phyloP scores from a whole-genome alignment of 2,329 filamentous ascomycete species.

The Epicoccum sorghinum region DNA sequence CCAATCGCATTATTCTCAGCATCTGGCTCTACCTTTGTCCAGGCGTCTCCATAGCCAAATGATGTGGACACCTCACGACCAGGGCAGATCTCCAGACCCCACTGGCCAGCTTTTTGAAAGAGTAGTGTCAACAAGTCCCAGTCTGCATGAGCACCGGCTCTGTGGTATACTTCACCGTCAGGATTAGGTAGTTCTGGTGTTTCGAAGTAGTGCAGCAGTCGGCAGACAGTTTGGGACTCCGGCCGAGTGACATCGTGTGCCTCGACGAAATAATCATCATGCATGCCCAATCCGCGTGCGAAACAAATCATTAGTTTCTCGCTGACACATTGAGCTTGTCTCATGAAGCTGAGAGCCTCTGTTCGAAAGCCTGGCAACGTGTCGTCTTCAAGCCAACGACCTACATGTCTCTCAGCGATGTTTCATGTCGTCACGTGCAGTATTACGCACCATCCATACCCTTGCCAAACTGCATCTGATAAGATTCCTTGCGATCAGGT shows the following conservation, averaged over 20 bases:
- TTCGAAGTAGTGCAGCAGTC: constrained; percentile 62
- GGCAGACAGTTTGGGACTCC: constrained; percentile 61
- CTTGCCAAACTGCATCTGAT: constrained; percentile 67
- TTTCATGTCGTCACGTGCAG: too few species aligned
- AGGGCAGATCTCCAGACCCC: constrained; percentile 69
- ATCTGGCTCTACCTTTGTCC: constrained; percentile 66
- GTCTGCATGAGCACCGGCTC: constrained; percentile 68
- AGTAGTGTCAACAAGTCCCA: constrained; percentile 68
- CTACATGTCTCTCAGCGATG: background rate
- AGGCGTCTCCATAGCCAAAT: constrained; percentile 64
- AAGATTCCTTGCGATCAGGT: constrained; percentile 66
- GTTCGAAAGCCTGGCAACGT: constrained; percentile 58
- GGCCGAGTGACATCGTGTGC: constrained; percentile 58
- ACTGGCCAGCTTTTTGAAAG: constrained; percentile 66
- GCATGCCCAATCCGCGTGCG: constrained; percentile 62
- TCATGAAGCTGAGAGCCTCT: constrained; percentile 60
- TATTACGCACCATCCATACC: constrained; percentile 53
- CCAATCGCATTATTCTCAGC: constrained; percentile 23
- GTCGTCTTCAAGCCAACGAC: constrained; percentile 57
- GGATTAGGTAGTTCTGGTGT: constrained; percentile 44
- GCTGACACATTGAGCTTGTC: constrained; percentile 58
- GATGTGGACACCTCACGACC: constrained; percentile 65
- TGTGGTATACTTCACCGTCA: constrained; percentile 56
- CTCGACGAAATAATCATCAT: constrained; percentile 62
- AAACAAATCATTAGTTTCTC: constrained; percentile 65